Conservation (phyloP, 805 yeast genomes). For the Wickerhamomyces queroliae region DNA sequence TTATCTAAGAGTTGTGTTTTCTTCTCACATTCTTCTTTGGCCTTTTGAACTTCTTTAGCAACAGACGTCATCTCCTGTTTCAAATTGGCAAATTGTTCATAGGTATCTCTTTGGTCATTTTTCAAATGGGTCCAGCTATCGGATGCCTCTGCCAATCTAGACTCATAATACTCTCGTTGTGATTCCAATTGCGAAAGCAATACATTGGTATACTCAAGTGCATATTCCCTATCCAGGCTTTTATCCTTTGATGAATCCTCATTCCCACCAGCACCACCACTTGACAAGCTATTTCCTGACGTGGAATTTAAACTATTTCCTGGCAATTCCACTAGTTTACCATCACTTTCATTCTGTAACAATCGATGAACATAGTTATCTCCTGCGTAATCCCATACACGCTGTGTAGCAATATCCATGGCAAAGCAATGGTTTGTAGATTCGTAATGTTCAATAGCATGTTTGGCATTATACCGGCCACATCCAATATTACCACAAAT, state of each 20-base stretch:
- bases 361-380: slow-evolving; percentile 86
- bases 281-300: background rate
- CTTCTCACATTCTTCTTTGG: slow-evolving; percentile 2
- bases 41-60: slow-evolving; percentile 7
- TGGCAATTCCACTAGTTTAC: slow-evolving; percentile 74
- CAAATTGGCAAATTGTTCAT: slow-evolving; percentile 21
- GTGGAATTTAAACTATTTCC: no score
- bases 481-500: slow-evolving; percentile 93
- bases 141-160: slow-evolving; percentile 32
- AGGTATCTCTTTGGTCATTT: slow-evolving; percentile 14
- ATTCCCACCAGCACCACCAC: slow-evolving; percentile 3
- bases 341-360: slow-evolving; percentile 80
- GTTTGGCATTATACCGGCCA: slow-evolving; percentile 80
- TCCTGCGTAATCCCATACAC: slow-evolving; percentile 94
- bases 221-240: slow-evolving; percentile 56
- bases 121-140: no score
- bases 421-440: slow-evolving; percentile 82
- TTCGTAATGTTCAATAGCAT: slow-evolving; percentile 78
- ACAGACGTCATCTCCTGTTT: slow-evolving; percentile 12
- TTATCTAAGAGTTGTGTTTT: slow-evolving; percentile 3
- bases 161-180: slow-evolving; percentile 78
- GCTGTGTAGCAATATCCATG: slow-evolving; percentile 76
- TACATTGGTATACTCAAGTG: slow-evolving; percentile 75
- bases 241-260: no score
- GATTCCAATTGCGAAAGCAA: slow-evolving; percentile 77